Conservation (phyloP, 495 filamentous ascomycete species). For the Penicillium roqueforti region DNA sequence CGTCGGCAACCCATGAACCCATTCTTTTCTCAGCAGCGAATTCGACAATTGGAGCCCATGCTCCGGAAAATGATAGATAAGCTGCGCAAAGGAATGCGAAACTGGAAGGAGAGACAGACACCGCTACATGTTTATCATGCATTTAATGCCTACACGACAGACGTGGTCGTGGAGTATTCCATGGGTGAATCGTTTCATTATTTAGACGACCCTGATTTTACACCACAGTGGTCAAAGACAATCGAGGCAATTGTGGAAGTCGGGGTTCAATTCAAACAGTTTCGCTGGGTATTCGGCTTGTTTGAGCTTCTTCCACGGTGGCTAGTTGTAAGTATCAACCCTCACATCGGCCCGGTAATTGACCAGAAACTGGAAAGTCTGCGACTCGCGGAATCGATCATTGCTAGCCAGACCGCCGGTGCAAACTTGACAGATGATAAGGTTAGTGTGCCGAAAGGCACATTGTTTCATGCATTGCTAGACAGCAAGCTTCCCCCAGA, state of each 20-base stretch:
- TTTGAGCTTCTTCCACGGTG: slow-evolving; percentile 24
- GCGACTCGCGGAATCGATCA: slow-evolving; percentile 14
- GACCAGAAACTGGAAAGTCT: slow-evolving; percentile 19
- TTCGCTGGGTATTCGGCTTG: slow-evolving; percentile 26
- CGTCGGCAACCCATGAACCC: slow-evolving; percentile 36
- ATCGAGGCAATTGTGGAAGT: slow-evolving; percentile 22
- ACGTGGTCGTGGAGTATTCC: slow-evolving; percentile 41
- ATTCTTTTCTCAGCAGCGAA: slow-evolving; percentile 31
- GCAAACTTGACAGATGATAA: neutral
- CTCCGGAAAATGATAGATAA: slow-evolving; percentile 29
- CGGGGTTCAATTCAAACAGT: slow-evolving; percentile 23
- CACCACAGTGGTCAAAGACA: slow-evolving; percentile 27
- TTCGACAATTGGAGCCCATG: slow-evolving; percentile 29
- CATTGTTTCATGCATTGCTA: slow-evolving; percentile 43
- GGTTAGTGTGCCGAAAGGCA: slow-evolving; percentile 14
- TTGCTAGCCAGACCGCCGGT: slow-evolving; percentile 1
- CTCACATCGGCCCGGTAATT: slow-evolving; percentile 22
- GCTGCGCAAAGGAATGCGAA: slow-evolving; percentile 30
- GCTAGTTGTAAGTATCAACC: slow-evolving; percentile 20
- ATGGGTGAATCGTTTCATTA: slow-evolving; percentile 30
- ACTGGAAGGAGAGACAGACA: slow-evolving; percentile 22
- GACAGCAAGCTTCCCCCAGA: slow-evolving; percentile 36
- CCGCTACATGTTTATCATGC: slow-evolving; percentile 35
- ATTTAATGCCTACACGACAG: slow-evolving; percentile 34
- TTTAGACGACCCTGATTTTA: slow-evolving; percentile 34